A percentile compares a stretch with the other conserved stretches of the same genome.
Conservation (phyloP, 2,329 filamentous ascomycete species). For the Curvularia verruculosa region DNA sequence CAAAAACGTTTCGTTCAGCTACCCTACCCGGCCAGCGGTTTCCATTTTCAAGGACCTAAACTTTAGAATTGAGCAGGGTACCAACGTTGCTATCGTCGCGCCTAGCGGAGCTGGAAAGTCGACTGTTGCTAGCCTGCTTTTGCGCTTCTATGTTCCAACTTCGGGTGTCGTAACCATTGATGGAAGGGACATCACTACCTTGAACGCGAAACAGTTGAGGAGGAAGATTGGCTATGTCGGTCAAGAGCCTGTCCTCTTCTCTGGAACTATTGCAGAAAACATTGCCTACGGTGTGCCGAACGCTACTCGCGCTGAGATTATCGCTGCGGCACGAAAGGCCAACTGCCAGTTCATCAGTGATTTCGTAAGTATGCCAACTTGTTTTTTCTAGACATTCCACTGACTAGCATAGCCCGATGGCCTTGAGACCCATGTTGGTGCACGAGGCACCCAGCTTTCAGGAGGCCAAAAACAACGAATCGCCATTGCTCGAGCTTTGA, state of each 20-base stretch:
- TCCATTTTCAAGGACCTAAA: slow-evolving; percentile 86
- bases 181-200: slow-evolving; percentile 77
- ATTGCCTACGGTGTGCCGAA: slow-evolving; percentile 88
- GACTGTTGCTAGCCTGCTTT: slow-evolving; percentile 87
- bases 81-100: slow-evolving; percentile 94
- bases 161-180: slow-evolving; percentile 80
- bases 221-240: slow-evolving; percentile 93
- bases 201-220: slow-evolving; percentile 93
- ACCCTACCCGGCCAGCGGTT: slow-evolving; percentile 91
- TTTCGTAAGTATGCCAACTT: slow-evolving; percentile 63
- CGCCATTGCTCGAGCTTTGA: slow-evolving; percentile 89
- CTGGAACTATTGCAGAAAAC: slow-evolving; percentile 82
- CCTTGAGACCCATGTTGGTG: slow-evolving; percentile 90
- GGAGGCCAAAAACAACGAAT: slow-evolving; percentile 98
- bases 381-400: not conserved
- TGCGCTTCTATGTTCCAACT: slow-evolving; percentile 89
- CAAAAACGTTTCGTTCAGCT: slow-evolving; percentile 83
- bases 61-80: slow-evolving; percentile 91
- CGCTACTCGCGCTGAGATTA: slow-evolving; percentile 79
- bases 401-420: slow-evolving; percentile 72
- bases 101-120: slow-evolving; percentile 96
- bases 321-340: slow-evolving; percentile 84
- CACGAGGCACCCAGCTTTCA: slow-evolving; percentile 89
- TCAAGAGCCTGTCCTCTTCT: slow-evolving; percentile 93
- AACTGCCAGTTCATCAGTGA: slow-evolving; percentile 98